Percentiles rank a stretch among this genome's conserved stretches.
Evolutionary conservation across 345 rosid genomes (phyloP).

Genomic region (Microcos paniculata): DNA sequence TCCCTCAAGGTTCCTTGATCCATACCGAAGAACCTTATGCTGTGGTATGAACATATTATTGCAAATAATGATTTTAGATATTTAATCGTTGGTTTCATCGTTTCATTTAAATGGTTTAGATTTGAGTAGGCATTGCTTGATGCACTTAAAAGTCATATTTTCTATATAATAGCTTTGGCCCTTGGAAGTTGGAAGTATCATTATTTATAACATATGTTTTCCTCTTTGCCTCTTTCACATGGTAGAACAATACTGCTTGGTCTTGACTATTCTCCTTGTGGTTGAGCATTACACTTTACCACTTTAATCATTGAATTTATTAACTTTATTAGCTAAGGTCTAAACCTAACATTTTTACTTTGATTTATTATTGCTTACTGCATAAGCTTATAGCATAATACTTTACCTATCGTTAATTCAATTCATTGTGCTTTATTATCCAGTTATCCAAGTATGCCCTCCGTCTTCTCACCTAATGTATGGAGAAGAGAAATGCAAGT

Average conservation of each 20-base stretch:
- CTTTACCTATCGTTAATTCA: neutral
- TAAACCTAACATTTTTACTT: neutral
- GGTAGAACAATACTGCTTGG: neutral
- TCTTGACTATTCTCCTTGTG: neutral
- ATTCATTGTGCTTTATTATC: neutral
- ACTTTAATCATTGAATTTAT: neutral
- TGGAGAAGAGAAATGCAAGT: no score
- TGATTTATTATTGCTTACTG: no score
- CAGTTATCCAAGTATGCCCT: no score
- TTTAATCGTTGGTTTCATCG: neutral
- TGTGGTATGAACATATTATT: slow-evolving; percentile 42
- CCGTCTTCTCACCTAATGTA: no score
- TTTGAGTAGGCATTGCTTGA: slow-evolving; percentile 3
- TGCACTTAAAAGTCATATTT: neutral
- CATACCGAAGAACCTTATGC: slow-evolving; percentile 76
- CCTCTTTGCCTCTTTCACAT: neutral
- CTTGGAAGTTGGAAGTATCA: neutral
- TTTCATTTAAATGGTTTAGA: neutral
- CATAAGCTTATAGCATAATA: neutral
- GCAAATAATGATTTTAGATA: neutral
- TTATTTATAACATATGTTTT: neutral
- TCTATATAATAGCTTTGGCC: neutral
- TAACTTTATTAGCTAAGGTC: slow-evolving; percentile 4
- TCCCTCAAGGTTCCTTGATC: slow-evolving; percentile 67
- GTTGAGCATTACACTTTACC: neutral